Evolutionary conservation across 225 moss, liverwort and hornwort genomes (phyloP).

Genomic region (Physcomitrium patens): DNA sequence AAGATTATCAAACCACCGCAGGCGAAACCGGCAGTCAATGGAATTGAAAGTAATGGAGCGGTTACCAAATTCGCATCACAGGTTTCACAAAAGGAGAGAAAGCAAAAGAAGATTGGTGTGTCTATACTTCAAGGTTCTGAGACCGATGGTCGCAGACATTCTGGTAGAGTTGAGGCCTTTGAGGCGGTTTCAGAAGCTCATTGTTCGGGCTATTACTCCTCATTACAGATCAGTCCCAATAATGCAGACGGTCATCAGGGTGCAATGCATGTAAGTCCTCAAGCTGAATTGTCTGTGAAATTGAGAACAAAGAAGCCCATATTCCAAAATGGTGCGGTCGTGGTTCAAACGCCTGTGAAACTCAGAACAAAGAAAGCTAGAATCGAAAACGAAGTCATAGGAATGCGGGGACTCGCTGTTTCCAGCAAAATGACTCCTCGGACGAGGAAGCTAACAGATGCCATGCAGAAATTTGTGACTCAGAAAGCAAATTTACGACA

Average conservation of each 20-base stretch:
- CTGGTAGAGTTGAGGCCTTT: constrained; percentile 17
- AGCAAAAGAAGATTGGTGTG: constrained; percentile 29
- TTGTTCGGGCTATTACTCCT: constrained; percentile 31
- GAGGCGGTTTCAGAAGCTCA: constrained; percentile 35
- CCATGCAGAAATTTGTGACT: constrained; percentile 90
- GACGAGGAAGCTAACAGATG: constrained; percentile 90
- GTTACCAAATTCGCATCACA: constrained; percentile 35
- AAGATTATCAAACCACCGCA: constrained; percentile 54
- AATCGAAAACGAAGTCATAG: constrained; percentile 42
- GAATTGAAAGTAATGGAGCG: constrained; percentile 32
- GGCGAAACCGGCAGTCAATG: constrained; percentile 37
- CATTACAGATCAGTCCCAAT: constrained; percentile 26
- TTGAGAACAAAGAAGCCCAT: constrained; percentile 49
- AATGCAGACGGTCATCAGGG: constrained; percentile 25
- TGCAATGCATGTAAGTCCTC: constrained; percentile 35
- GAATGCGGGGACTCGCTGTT: constrained; percentile 36
- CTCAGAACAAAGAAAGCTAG: constrained; percentile 49
- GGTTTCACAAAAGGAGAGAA: constrained; percentile 35
- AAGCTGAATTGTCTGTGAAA: constrained; percentile 41
- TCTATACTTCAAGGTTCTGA: constrained; percentile 26
- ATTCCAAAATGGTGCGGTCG: constrained; percentile 29
- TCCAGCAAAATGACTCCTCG: constrained; percentile 84
- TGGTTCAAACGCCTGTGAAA: constrained; percentile 23
- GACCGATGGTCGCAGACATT: constrained; percentile 18
- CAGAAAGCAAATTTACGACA: constrained; percentile 82